Conservation (phyloP, 192 early-diverging fungal species). For the Geranomyces michiganensis region DNA sequence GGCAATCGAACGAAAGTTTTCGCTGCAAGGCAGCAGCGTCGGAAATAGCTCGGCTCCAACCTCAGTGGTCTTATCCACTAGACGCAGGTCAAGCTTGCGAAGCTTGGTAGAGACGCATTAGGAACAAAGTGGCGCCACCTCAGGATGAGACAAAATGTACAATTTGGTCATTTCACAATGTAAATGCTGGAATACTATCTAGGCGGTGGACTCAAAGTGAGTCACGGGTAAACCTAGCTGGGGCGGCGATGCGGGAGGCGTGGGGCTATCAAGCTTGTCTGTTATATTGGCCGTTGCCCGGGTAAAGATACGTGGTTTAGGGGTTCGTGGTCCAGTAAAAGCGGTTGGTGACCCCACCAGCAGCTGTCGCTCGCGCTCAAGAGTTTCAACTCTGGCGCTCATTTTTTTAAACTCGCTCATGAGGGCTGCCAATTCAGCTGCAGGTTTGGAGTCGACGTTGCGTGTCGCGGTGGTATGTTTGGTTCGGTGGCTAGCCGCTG, state of each 20-base stretch:
- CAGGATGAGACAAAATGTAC: no score
- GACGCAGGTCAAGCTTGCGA: not conserved
- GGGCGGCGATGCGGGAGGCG: no score
- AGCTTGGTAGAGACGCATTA: not conserved
- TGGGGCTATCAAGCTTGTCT: no score
- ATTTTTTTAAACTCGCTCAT: slow-evolving; percentile 8
- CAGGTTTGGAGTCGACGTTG: not conserved
- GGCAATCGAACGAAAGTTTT: slow-evolving; percentile 23
- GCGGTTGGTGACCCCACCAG: no score
- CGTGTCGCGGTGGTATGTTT: not conserved
- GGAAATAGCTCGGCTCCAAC: not conserved
- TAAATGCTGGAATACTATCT: no score
- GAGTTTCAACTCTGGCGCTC: not conserved
- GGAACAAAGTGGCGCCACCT: no score
- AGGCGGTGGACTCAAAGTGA: no score
- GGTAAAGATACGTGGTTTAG: no score
- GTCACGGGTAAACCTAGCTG: no score
- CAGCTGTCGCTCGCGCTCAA: not conserved
- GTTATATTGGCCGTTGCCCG: no score
- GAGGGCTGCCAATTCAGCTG: not conserved
- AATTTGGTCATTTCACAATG: no score
- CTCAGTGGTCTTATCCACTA: not conserved
- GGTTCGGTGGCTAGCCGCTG: not conserved
- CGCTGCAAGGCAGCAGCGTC: not conserved
- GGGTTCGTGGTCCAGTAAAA: no score